Evolutionary conservation across 768 basidiomycete genomes (phyloP), one percentile per base, ranked within the genome.

Genomic region (Mycena haematopus): DNA sequence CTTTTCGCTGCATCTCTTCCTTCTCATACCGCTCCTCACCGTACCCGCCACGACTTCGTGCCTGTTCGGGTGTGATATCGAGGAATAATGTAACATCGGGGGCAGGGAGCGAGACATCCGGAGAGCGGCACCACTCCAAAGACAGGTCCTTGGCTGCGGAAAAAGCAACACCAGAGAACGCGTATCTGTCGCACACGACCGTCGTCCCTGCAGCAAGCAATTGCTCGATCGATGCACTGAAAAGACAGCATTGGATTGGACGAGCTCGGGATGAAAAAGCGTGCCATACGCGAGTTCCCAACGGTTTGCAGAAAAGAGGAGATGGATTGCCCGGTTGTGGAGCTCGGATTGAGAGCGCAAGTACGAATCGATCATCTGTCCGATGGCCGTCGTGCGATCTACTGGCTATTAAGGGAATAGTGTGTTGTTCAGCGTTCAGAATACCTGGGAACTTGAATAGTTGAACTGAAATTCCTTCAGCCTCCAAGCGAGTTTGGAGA

Each of bases 141-240:
- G 89, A 79, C 52, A 96, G 82, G 13, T 81, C 80, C 67, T 90
- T 89, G 19, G 88, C 80, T 1, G 84, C 82, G 15, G 89, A 90
- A 74, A 98, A 99, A 2, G 94, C 95, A 66, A 95, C 89, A 0
- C 96, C 96, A 3, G 96, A 99, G 76, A 98, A 99, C 1, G 95
- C 93, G 73, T 99, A 99, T 45, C 97, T 84, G 73, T 99, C 96
- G 70, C 92, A 94, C 47, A 99, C 76, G 71, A 99, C 79, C 0
- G 86, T 84, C 4, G 86, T 90, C 0, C 95, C 94, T 0, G 78
- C 70, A 0, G 74, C 74, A 3, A 97, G 80, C 24, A 85, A 77
- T 6, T 75, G 69, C 59, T 85, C 79, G 53, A 98, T 94, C 0
- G 79, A 79, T 3, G 87, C 74, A 25, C 92, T 90, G 63, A 35